Base-by-base conservation (phyloP, 2,329 filamentous ascomycete genomes). In the Colletotrichum somersetense region DNA sequence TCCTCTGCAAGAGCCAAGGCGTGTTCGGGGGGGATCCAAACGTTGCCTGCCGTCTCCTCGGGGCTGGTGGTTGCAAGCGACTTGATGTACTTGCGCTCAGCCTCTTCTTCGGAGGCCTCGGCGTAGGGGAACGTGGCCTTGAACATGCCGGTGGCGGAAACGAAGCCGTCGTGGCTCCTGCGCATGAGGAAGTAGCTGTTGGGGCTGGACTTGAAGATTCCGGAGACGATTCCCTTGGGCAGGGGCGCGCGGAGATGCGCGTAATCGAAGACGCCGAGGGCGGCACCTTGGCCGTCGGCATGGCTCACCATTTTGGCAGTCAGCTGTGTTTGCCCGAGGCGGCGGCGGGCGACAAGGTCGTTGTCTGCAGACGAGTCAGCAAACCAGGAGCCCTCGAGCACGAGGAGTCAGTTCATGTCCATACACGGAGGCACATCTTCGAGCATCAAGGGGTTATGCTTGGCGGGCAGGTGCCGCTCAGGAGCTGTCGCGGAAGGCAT, bases 171-270 rank as follows among this genome's bases (percentile, higher is more conserved):
- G 79, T 90, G 90, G 82, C 93, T 96, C 77, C 93, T 92, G 82
- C 94, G 91, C 93, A 99, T 99, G 77, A 99, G 85, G 82, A 98
- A 99, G 84, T 99, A 99, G 76, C 94, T 96, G 80, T 94, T 94
- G 6, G 96, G 96, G 80, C 91, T 91, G 72, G 91, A 92, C 78
- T 93, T 92, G 86, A 98, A 98, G 78, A 99, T 97, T 79, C 96
- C 96, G 7, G 95, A 97, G 38, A 91, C 90, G 76, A 98, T 91
- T 75, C 96, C 95, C 82, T 95, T 96, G 62, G 96, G 96, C 58
- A 99, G 85, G 18, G 96, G 96, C 73, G 95, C 96, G 79, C 96
- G 93, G 62, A 99, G 88, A 81, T 99, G 96, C 75, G 95, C 96
- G 82, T 99, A 99, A 83, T 98, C 96, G 80, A 99, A 97, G 58